A percentile compares a stretch with the other conserved stretches of the same genome.
phyloP scores from a whole-genome alignment of 108 stramenopile species.

The Fragilariopsis cylindrus region DNA sequence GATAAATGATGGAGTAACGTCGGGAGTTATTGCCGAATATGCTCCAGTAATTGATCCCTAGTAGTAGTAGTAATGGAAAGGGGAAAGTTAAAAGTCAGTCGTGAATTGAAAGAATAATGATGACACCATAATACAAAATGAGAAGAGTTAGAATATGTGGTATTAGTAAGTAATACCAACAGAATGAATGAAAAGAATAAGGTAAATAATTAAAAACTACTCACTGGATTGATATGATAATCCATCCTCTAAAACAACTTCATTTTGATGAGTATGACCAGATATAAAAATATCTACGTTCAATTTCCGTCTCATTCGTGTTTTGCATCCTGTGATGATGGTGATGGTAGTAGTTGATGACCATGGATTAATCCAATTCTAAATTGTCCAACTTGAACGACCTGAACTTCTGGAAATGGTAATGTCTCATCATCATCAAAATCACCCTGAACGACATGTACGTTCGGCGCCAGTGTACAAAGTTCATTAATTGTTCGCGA shows the following conservation, averaged over 20 bases:
- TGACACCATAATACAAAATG: neutral
- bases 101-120: slow-evolving; percentile 1
- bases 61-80: neutral
- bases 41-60: slow-evolving; percentile 94
- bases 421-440: slow-evolving; percentile 55
- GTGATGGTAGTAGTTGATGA: slow-evolving; percentile 92
- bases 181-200: too few relatives aligned
- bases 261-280: slow-evolving; percentile 94
- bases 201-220: neutral
- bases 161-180: neutral
- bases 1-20: slow-evolving; percentile 84
- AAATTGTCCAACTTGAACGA: slow-evolving; percentile 90
- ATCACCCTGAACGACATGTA: slow-evolving; percentile 92
- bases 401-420: slow-evolving; percentile 85
- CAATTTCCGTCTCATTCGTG: slow-evolving; percentile 75
- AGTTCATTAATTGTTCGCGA: slow-evolving; percentile 90
- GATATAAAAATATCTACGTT: slow-evolving; percentile 94
- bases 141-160: neutral
- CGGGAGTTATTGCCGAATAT: slow-evolving; percentile 54
- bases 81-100: neutral
- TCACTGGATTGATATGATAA: slow-evolving; percentile 92
- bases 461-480: slow-evolving; percentile 89
- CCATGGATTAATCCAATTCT: slow-evolving; percentile 95
- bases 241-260: slow-evolving; percentile 87
- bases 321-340: slow-evolving; percentile 63